A percentile compares a stretch with the other conserved stretches of the same genome.
These are phyloP conservation scores for Cystobasidium ongulense DNA, from an alignment of 768 basidiomycete species.

Conservation along the genomic window DNA sequence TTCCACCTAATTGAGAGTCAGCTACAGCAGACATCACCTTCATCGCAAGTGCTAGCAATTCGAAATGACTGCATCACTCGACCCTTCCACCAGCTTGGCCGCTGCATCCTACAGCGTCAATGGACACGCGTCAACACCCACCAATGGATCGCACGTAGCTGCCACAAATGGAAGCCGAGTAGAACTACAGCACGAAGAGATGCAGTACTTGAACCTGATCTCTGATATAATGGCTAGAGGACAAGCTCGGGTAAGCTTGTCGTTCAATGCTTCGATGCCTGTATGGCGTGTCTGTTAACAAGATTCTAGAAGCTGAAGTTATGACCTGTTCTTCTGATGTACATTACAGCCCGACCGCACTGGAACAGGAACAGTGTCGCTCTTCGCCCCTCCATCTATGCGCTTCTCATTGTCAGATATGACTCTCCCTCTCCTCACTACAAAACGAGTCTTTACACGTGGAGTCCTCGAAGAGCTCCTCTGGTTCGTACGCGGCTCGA, in stretches of 20 bases:
- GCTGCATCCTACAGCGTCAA: background rate
- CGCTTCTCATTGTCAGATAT: slow-evolving; percentile 73
- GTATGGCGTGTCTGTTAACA: too few species aligned
- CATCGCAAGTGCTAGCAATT: background rate
- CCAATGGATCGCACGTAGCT: background rate
- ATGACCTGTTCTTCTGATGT: background rate
- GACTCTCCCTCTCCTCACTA: slow-evolving; percentile 80
- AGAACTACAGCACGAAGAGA: slow-evolving; percentile 57
- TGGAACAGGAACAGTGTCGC: slow-evolving; percentile 81
- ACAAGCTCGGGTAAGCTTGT: slow-evolving; percentile 51
- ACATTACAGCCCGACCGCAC: slow-evolving; percentile 63
- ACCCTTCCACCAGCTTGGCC: background rate
- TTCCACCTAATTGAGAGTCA: too few species aligned
- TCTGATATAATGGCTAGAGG: slow-evolving; percentile 65
- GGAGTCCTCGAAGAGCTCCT: slow-evolving; percentile 88
- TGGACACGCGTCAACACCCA: background rate
- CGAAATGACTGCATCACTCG: background rate
- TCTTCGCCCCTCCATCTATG: slow-evolving; percentile 83
- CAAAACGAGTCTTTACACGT: slow-evolving; percentile 84
- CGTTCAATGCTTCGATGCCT: background rate
- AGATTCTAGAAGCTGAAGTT: background rate
- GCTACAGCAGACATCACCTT: too few species aligned
- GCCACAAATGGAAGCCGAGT: background rate
- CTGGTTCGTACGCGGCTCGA: slow-evolving; percentile 82
- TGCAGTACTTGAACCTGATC: slow-evolving; percentile 81